Conservation (phyloP, 495 filamentous ascomycete species). For the Thermochaetoides thermophila region DNA sequence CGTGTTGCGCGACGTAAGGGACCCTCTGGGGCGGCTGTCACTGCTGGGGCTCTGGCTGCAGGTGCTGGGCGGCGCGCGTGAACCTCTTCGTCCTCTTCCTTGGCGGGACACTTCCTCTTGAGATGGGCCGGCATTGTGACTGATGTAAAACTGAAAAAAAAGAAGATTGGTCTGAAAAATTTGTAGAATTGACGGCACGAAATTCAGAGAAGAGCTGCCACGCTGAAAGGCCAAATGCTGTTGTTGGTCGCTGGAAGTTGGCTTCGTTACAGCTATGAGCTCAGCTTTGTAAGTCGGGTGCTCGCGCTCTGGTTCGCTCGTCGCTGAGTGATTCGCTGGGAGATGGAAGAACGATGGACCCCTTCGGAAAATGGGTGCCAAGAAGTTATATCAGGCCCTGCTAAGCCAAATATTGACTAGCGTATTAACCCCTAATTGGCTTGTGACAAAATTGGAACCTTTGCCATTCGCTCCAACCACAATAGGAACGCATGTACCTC, state of each 20-base stretch:
- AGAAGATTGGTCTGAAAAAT: not conserved
- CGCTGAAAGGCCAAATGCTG: not conserved
- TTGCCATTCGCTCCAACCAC: not conserved
- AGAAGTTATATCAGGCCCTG: not conserved
- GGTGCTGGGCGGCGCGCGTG: not conserved
- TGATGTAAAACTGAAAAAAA: not conserved
- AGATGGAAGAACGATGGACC: not conserved
- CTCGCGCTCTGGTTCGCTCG: not conserved
- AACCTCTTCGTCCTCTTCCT: not conserved
- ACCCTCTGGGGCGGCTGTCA: not conserved
- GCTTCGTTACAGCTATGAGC: not conserved
- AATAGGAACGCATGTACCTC: not conserved
- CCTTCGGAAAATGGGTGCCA: not conserved
- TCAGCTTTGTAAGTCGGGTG: not conserved
- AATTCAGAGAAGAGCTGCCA: not conserved
- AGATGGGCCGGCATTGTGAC: constrained; percentile 20
- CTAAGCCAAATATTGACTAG: not conserved
- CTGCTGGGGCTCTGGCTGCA: not conserved
- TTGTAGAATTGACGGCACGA: not conserved
- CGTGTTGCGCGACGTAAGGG: constrained; percentile 27
- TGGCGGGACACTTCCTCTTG: constrained; percentile 26
- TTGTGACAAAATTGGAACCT: not conserved
- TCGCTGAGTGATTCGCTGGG: not conserved
- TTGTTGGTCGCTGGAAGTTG: not conserved
- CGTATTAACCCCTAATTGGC: not conserved